Evolutionary conservation across 345 rosid genomes (phyloP), one percentile per base, ranked within the genome.

Genomic region (Garcia nutans): DNA sequence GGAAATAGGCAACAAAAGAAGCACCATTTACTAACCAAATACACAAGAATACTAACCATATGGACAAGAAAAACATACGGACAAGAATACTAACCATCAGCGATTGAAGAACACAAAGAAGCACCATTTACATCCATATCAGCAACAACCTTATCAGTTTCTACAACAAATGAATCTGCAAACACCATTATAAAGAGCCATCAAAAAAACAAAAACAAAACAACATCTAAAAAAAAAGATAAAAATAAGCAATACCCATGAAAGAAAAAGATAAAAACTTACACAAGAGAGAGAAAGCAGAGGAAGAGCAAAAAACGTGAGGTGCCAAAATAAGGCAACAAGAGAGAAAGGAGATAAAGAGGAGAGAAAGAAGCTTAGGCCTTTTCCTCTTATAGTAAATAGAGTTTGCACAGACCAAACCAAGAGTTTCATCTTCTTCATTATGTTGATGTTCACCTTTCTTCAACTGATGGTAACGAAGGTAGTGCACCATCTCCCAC

Each of bases 281-380:
- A 94, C 97, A 85, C 70, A 85, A 37, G 26, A 87, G 83, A 63
- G 90, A 88, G 63, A 84, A 77, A 78, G 88, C 64, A 22, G 81
- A 81, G 50, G 92, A 86, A 75, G 85, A 81, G 79, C 82, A 76
- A 44, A 90, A 82, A 73, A 85, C 73, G 70, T 82, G 80, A 83
- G 91, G 90, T 44, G 83, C 82, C 75, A 91, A 54, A 41, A 94
- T 66, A 74, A 93, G 80, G 82, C 77, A 77, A 77, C 88, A 92
- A 73, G 89, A 92, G 63, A 93, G 82, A 49, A 93, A 70, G 19
- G 89, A 85, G 50, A 94, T 89, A n/a, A 92, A 62, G 72, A 94
- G 79, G 31, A 91, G 77, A 65, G 82, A 80, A 0, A 87, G 75
- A 83, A 92, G 88, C 80, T 87, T 91, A 42, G 87, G 91, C 80